Evolutionary conservation across 2,329 filamentous ascomycete genomes (phyloP).

Genomic region (Zymoseptoria ardabiliae): DNA sequence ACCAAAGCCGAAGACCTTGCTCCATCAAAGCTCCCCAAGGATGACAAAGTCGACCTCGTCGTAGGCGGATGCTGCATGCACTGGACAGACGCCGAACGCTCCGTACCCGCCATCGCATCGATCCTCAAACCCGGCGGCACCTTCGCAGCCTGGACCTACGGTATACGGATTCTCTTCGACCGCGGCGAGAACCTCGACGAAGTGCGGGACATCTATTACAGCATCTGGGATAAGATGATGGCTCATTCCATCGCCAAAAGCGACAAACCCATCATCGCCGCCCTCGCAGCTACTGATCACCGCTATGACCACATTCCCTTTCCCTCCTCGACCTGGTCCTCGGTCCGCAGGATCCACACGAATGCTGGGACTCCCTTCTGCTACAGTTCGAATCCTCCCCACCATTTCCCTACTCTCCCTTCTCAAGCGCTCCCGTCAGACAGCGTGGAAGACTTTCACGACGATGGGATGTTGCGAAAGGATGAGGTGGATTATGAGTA

Average conservation of each 20-base stretch:
- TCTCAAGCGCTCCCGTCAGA: not conserved
- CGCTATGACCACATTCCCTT: slow-evolving; percentile 5
- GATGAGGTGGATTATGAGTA: slow-evolving; percentile 2
- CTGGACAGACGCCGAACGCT: slow-evolving; percentile 2
- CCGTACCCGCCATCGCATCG: not conserved
- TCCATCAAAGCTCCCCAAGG: not conserved
- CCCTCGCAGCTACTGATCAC: not conserved
- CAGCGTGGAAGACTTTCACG: not conserved
- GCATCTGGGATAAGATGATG: slow-evolving; percentile 3
- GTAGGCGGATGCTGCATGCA: slow-evolving; percentile 1
- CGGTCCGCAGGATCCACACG: slow-evolving; percentile 2
- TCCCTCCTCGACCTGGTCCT: not conserved
- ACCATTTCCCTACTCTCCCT: not conserved
- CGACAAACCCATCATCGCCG: no score
- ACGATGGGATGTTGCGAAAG: not conserved
- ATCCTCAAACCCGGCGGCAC: slow-evolving; percentile 3
- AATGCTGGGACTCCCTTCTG: not conserved
- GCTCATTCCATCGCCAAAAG: not conserved
- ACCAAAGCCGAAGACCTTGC: slow-evolving; percentile 3
- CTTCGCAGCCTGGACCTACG: slow-evolving; percentile 4
- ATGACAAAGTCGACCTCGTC: slow-evolving; percentile 1
- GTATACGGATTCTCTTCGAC: not conserved
- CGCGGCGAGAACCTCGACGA: not conserved
- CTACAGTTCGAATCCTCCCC: not conserved
- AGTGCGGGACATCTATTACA: not conserved